A percentile compares a stretch with the other conserved stretches of the same genome.
phyloP scores from a whole-genome alignment of 306 rosid species.

The Vachellia collinsii region DNA sequence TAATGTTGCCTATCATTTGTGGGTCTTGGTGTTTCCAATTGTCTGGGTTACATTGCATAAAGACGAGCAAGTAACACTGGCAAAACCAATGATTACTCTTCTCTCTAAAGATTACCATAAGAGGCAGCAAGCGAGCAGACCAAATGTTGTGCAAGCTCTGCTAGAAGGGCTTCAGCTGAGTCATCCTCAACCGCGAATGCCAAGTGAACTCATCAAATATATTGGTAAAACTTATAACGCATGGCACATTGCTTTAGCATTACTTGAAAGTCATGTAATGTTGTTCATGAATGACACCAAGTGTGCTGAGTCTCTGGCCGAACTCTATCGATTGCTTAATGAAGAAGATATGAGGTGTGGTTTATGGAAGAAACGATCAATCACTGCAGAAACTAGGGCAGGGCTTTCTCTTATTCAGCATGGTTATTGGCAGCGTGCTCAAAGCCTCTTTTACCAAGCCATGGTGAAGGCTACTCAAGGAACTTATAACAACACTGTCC shows the following conservation, averaged over 20 bases:
- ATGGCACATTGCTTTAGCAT: constrained; percentile 95
- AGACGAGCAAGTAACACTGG: constrained; percentile 92
- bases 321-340: constrained; percentile 94
- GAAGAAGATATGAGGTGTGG: constrained; percentile 99
- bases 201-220: constrained; percentile 97
- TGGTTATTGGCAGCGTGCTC: constrained; percentile 99
- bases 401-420: constrained; percentile 99
- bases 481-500: constrained; percentile 87
- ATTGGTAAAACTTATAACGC: constrained; percentile 98
- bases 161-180: constrained; percentile 98
- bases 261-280: constrained; percentile 97
- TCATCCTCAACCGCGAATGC: constrained; percentile 99
- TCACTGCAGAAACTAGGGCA: constrained; percentile 92
- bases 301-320: constrained; percentile 94
- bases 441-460: constrained; percentile 96
- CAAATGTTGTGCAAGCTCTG: constrained; percentile 99
- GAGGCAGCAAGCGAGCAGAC: constrained; percentile 92
- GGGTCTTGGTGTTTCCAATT: constrained; percentile 99
- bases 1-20: constrained; percentile 96
- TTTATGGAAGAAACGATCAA: constrained; percentile 90
- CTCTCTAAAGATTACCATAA: constrained; percentile 93
- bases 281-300: constrained; percentile 84
- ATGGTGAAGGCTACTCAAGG: constrained; percentile 99
- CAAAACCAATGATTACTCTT: constrained; percentile 95
- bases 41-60: constrained; percentile 96